A percentile compares a stretch with the other conserved stretches of the same genome.
Conservation (phyloP, 164 flowering plant species). For the Chimonanthus salicifolius region DNA sequence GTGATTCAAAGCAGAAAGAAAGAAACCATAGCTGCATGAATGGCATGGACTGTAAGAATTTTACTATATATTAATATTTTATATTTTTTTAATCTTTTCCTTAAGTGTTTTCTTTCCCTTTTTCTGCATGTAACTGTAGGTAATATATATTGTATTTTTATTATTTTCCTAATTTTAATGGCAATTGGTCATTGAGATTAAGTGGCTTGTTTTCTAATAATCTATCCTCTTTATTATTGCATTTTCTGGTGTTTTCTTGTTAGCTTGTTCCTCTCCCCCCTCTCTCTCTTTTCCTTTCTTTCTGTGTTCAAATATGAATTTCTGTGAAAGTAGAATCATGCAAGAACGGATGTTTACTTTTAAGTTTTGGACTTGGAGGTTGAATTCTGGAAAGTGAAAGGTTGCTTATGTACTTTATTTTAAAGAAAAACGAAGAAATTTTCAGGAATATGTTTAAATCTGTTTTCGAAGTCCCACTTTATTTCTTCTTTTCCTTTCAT, state of each 20-base stretch:
- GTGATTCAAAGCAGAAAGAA: background rate
- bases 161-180: background rate
- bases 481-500: constrained; percentile 12
- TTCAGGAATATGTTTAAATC: constrained; percentile 14
- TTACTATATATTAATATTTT: background rate
- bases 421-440: background rate
- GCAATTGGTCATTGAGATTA: background rate
- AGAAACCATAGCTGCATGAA: background rate
- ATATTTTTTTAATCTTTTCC: background rate
- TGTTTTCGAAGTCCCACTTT: constrained; percentile 20
- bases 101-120: background rate
- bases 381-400: constrained; percentile 1
- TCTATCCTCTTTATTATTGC: no score
- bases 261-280: no score
- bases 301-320: background rate
- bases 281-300: background rate
- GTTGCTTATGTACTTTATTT: constrained; percentile 10
- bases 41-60: background rate
- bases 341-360: constrained; percentile 2
- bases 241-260: no score
- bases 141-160: no score
- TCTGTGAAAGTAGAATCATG: background rate
- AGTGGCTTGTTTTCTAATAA: background rate
- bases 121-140: background rate
- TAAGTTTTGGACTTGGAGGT: background rate